Evolutionary conservation across 2,329 filamentous ascomycete species (phyloP).

Genomic region (Fragosphaeria purpurea): DNA sequence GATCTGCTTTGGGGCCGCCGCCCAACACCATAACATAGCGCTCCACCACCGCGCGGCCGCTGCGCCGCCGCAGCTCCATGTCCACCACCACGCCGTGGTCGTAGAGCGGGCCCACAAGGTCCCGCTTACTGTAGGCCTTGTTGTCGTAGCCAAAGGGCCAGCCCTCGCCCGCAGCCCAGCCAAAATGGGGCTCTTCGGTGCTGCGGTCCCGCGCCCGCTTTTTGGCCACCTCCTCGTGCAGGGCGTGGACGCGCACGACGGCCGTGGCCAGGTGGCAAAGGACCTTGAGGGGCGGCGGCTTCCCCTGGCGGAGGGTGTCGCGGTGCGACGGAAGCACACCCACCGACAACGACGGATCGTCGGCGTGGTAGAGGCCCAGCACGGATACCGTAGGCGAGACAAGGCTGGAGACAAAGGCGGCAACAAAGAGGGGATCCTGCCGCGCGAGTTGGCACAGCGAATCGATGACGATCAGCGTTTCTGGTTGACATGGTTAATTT

Average conservation of each 20-base stretch:
- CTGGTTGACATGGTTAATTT: constrained; percentile 28
- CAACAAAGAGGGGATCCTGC: constrained; percentile 44
- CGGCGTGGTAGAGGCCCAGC: constrained; percentile 71
- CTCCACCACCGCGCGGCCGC: constrained; percentile 68
- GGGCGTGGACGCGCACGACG: constrained; percentile 61
- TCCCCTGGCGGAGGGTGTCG: constrained; percentile 37
- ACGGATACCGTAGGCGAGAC: constrained; percentile 60
- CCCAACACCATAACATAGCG: constrained; percentile 41
- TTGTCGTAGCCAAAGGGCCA: constrained; percentile 58
- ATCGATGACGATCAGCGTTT: constrained; percentile 69
- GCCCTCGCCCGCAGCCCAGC: constrained; percentile 71
- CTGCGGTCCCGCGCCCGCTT: constrained; percentile 71
- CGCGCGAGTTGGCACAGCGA: constrained; percentile 59
- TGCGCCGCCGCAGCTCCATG: constrained; percentile 78
- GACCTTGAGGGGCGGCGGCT: constrained; percentile 60
- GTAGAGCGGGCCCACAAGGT: constrained; percentile 10
- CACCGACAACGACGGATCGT: constrained; percentile 49
- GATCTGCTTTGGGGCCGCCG: background rate
- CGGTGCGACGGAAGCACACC: constrained; percentile 17
- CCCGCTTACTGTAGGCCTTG: constrained; percentile 2
- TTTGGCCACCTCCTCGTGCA: constrained; percentile 63
- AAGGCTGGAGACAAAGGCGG: constrained; percentile 59
- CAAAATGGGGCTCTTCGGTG: constrained; percentile 65
- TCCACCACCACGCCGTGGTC: constrained; percentile 58
- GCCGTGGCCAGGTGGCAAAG: constrained; percentile 83